Evolutionary conservation across 305 asterid genomes (phyloP).

Genomic region (Stenogyne calaminthoides): DNA sequence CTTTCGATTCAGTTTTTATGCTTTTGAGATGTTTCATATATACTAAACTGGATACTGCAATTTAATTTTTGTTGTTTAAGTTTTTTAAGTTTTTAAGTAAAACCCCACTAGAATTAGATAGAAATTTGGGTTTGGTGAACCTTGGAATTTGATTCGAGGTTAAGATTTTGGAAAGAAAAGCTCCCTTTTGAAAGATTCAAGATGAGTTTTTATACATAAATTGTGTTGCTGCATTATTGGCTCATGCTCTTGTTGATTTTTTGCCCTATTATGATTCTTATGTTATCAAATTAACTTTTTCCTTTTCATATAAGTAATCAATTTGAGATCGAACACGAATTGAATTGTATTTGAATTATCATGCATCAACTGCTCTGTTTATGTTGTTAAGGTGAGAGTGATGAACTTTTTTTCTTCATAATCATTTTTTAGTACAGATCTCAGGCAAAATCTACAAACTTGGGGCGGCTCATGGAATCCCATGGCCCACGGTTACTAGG

Average conservation of each 20-base stretch:
- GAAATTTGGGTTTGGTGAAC: no score
- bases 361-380: neutral
- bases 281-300: neutral
- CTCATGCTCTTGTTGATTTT: neutral
- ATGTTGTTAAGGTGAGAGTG: neutral
- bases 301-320: neutral
- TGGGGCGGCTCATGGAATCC: slow-evolving; percentile 83
- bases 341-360: neutral
- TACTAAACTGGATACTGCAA: no score
- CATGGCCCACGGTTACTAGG: slow-evolving; percentile 83
- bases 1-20: no score
- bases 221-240: no score
- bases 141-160: no score
- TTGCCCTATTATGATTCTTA: neutral
- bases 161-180: no score
- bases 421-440: slow-evolving; percentile 45
- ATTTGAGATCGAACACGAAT: neutral
- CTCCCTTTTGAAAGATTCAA: no score
- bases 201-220: no score
- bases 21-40: no score
- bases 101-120: no score
- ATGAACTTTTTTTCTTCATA: neutral
- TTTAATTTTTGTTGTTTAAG: no score
- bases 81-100: no score
- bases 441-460: slow-evolving; percentile 61